A percentile compares a stretch with the other conserved stretches of the same genome.
These are phyloP conservation scores for Petasospora rhodanensis DNA, from an alignment of 1,139 yeast genomes.

Conservation along the genomic window DNA sequence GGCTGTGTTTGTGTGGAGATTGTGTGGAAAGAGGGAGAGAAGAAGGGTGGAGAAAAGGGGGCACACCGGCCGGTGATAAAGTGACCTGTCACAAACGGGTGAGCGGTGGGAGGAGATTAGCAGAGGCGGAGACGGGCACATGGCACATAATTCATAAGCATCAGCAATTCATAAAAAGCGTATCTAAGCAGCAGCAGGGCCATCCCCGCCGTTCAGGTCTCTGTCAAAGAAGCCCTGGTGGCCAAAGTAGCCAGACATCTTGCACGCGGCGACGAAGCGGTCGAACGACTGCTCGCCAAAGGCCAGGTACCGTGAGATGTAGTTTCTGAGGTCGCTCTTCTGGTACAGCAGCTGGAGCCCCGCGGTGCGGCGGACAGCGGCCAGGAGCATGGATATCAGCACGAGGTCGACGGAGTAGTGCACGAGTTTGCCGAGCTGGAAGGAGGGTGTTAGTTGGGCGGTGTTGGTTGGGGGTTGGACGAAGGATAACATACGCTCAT, in stretches of 20 bases:
- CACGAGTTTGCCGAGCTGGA: conserved; percentile 38
- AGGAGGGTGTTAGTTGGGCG: neutral
- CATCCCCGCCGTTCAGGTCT: conserved; percentile 5
- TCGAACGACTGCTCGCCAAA: conserved; percentile 54
- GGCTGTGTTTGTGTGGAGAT: neutral
- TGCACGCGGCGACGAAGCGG: conserved; percentile 9
- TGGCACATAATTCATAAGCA: neutral
- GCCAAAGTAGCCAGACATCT: conserved; percentile 14
- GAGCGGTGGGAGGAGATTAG: neutral
- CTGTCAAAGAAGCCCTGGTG: conserved; percentile 12
- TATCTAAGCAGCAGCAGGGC: neutral
- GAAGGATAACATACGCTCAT: conserved; percentile 8
- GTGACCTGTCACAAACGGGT: too few relatives aligned
- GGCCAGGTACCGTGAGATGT: conserved; percentile 48
- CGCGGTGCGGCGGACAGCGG: conserved; percentile 61
- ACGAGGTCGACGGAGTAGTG: conserved; percentile 59
- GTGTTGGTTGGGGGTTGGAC: conserved; percentile 1
- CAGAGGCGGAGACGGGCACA: neutral
- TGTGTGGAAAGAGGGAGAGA: neutral
- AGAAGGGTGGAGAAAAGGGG: too few relatives aligned
- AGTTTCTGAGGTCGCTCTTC: conserved; percentile 44
- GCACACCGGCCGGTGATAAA: too few relatives aligned
- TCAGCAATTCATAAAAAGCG: neutral
- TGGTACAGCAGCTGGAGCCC: conserved; percentile 36
- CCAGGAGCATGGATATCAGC: conserved; percentile 56